Percentiles rank a stretch among this genome's conserved stretches.
Evolutionary conservation across 2,329 filamentous ascomycete species (phyloP).

Genomic region (Mollisia scopiformis): DNA sequence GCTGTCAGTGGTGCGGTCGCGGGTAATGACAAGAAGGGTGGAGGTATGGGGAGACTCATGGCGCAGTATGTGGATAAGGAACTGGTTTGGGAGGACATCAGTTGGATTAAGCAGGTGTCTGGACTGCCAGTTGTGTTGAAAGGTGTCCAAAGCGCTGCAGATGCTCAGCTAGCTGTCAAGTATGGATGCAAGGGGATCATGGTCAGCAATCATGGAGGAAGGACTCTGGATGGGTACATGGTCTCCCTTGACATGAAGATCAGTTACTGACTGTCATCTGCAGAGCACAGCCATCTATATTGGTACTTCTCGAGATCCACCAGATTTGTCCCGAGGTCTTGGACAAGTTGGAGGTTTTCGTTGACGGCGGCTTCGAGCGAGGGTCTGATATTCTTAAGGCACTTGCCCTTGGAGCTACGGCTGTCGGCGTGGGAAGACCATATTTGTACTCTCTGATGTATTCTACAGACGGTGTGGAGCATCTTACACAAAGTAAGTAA

Average conservation of each 20-base stretch:
- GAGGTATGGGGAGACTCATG: conserved; percentile 59
- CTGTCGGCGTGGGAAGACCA: conserved; percentile 61
- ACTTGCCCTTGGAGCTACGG: conserved; percentile 62
- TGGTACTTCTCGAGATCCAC: conserved; percentile 63
- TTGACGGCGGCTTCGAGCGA: conserved; percentile 64
- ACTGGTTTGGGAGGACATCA: conserved; percentile 55
- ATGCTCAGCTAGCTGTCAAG: conserved; percentile 53
- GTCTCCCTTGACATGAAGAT: too few relatives aligned
- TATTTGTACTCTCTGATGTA: conserved; percentile 62
- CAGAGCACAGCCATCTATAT: conserved; percentile 53
- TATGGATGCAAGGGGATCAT: conserved; percentile 56
- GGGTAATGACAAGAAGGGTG: conserved; percentile 43
- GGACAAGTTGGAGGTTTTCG: conserved; percentile 57
- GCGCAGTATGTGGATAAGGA: conserved; percentile 42
- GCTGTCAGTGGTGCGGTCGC: too few relatives aligned
- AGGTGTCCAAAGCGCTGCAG: conserved; percentile 67
- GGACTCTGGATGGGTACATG: conserved; percentile 54
- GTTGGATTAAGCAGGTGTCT: conserved; percentile 54
- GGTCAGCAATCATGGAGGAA: conserved; percentile 61
- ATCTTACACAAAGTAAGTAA: conserved; percentile 53
- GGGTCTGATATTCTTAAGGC: conserved; percentile 69
- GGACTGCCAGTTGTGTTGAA: conserved; percentile 49
- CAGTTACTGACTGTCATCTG: too few relatives aligned
- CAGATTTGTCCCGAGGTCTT: conserved; percentile 61
- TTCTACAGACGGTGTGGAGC: conserved; percentile 52